phyloP scores from a whole-genome alignment of 345 rosid genomes.

The Triadica sebifera region DNA sequence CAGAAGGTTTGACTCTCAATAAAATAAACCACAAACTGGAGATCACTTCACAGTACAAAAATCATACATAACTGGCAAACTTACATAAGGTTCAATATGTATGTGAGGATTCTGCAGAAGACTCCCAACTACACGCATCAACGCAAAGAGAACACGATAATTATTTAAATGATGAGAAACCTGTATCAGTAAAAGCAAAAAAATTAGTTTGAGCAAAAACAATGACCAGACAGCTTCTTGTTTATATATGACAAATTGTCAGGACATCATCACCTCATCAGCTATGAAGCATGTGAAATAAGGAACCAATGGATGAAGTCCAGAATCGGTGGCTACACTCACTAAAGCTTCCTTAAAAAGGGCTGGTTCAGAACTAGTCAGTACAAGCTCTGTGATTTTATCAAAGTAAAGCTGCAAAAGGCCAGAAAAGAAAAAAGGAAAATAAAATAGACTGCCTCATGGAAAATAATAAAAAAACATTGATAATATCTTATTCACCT shows the following conservation, averaged over 20 bases:
- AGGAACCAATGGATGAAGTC: conserved; percentile 96
- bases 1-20: not conserved
- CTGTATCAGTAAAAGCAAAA: conserved; percentile 41
- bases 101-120: conserved; percentile 90
- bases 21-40: not conserved
- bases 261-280: conserved; percentile 70
- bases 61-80: conserved; percentile 23
- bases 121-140: conserved; percentile 87
- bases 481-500: conserved; percentile 43
- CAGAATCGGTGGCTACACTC: conserved; percentile 94
- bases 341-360: conserved; percentile 88
- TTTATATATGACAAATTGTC: conserved; percentile 2
- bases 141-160: conserved; percentile 70
- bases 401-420: conserved; percentile 83
- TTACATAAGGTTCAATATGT: conserved; percentile 91
- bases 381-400: conserved; percentile 83
- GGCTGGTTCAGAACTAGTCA: conserved; percentile 65
- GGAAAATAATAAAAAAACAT: not conserved
- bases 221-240: not conserved
- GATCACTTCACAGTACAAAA: not conserved
- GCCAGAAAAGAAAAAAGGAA: conserved; percentile 1
- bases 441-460: conserved; percentile 1
- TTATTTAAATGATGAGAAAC: conserved; percentile 89
- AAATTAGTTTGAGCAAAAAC: conserved; percentile 21
- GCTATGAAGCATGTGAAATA: conserved; percentile 87